Conservation (phyloP, 164 flowering plant genomes). For the Umbellularia californica region DNA sequence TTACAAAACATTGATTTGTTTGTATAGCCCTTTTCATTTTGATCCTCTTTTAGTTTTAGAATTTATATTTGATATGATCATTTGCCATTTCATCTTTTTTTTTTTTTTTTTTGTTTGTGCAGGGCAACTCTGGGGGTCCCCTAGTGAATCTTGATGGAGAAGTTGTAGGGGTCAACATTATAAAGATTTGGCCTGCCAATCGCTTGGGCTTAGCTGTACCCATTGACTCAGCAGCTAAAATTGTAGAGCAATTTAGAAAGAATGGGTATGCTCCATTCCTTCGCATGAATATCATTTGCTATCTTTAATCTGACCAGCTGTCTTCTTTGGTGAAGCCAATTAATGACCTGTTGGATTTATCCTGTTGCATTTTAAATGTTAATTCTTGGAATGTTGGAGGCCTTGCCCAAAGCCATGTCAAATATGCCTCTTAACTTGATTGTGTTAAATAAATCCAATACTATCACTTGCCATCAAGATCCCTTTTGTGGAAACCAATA, state of each 20-base stretch:
- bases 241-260: constrained; percentile 75
- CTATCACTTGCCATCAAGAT: too few relatives aligned
- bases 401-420: too few relatives aligned
- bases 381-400: not conserved
- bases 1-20: not conserved
- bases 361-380: not conserved
- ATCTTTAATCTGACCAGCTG: too few relatives aligned
- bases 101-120: not conserved
- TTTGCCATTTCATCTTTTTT: not conserved
- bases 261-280: constrained; percentile 52
- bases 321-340: not conserved
- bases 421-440: too few relatives aligned
- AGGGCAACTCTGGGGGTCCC: constrained; percentile 98
- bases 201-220: constrained; percentile 87
- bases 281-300: not conserved
- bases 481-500: too few relatives aligned
- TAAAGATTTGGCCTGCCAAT: constrained; percentile 73
- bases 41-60: not conserved
- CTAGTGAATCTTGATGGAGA: constrained; percentile 93
- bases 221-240: constrained; percentile 67
- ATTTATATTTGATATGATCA: not conserved
- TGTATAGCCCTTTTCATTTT: not conserved
- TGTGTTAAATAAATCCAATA: too few relatives aligned
- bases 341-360: not conserved
- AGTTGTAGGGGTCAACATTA: constrained; percentile 76